Percentiles rank a stretch among this genome's conserved stretches.
Evolutionary conservation across 2,329 filamentous ascomycete genomes (phyloP).

Genomic region (Tolypocladium album): DNA sequence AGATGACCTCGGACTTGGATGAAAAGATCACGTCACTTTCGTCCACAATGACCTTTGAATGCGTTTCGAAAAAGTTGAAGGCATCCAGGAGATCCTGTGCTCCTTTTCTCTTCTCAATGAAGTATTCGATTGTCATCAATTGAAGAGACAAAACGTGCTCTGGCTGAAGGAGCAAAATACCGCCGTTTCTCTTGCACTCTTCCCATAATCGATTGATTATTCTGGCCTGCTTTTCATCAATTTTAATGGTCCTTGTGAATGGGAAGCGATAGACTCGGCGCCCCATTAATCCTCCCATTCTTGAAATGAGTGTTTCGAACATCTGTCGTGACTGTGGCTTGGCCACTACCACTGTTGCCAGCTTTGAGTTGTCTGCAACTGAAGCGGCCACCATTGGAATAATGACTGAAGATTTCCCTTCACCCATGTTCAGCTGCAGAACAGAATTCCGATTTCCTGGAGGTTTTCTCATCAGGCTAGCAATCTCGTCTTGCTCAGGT

Average conservation of each 20-base stretch:
- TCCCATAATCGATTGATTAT: constrained; percentile 26
- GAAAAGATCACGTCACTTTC: constrained; percentile 53
- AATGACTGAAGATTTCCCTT: constrained; percentile 58
- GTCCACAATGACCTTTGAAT: constrained; percentile 45
- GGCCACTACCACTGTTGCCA: constrained; percentile 44
- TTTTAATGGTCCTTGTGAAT: constrained; percentile 21
- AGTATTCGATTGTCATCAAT: constrained; percentile 43
- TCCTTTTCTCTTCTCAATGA: constrained; percentile 14
- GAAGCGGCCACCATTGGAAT: constrained; percentile 47
- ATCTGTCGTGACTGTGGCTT: constrained; percentile 51
- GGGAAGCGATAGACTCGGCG: not conserved
- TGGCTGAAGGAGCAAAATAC: constrained; percentile 47
- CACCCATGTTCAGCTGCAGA: constrained; percentile 59
- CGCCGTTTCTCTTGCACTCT: constrained; percentile 33
- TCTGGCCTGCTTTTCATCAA: constrained; percentile 17
- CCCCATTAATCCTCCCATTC: constrained; percentile 42
- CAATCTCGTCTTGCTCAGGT: constrained; percentile 44
- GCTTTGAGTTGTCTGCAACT: constrained; percentile 34
- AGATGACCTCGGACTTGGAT: constrained; percentile 47
- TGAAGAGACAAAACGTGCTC: constrained; percentile 53
- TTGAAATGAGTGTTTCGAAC: constrained; percentile 40
- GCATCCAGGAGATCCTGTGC: constrained; percentile 24
- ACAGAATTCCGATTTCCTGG: constrained; percentile 30
- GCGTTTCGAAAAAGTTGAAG: constrained; percentile 29
- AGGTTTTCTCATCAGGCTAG: constrained; percentile 38